These are phyloP conservation scores for Penicillium capsulatum DNA, from an alignment of 2,329 filamentous ascomycete genomes.

Conservation along the genomic window DNA sequence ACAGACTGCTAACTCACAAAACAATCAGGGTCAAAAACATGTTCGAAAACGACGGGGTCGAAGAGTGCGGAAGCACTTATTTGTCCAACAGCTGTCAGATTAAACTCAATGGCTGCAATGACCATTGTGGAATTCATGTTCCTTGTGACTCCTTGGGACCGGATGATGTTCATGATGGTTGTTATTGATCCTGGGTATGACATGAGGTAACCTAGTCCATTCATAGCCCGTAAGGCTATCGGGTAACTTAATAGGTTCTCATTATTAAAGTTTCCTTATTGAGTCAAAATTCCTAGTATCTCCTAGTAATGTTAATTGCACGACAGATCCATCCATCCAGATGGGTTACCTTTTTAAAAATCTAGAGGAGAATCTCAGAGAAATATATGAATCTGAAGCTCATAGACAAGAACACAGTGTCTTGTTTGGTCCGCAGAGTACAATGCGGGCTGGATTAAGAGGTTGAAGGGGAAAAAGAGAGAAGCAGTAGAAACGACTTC, in stretches of 20 bases:
- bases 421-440: too few relatives aligned
- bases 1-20: not conserved
- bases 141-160: not conserved
- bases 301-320: too few relatives aligned
- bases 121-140: not conserved
- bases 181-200: not conserved
- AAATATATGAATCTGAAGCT: too few relatives aligned
- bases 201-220: not conserved
- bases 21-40: constrained; percentile 1
- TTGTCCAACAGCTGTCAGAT: constrained; percentile 1
- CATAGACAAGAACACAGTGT: too few relatives aligned
- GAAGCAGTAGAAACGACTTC: too few relatives aligned
- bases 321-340: too few relatives aligned
- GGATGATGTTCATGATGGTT: not conserved
- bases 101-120: not conserved
- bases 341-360: too few relatives aligned
- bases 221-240: not conserved
- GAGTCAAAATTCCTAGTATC: too few relatives aligned
- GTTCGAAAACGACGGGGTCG: not conserved
- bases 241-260: not conserved
- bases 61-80: constrained; percentile 1
- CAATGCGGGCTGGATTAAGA: too few relatives aligned
- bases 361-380: too few relatives aligned
- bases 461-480: too few relatives aligned
- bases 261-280: too few relatives aligned